Base-by-base conservation (phyloP, 2,329 filamentous ascomycete genomes). In the Lasiodiplodia theobromae region DNA sequence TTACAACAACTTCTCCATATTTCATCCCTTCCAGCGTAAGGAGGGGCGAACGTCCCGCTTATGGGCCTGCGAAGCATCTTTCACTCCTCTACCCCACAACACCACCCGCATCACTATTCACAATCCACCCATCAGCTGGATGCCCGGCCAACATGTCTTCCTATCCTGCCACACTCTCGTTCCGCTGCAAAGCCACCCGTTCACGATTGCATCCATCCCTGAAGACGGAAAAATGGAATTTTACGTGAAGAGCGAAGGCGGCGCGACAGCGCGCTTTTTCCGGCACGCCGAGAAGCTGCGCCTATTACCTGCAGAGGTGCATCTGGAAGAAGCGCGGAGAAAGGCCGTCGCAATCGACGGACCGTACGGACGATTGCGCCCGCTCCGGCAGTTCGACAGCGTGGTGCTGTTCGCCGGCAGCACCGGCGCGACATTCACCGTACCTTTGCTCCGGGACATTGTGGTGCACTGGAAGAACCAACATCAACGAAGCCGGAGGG, bases 121-220 rank as follows among this genome's bases (percentile, higher is more conserved):
- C 1, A 82, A 87, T 25, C 86, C 86, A 1, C 83, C 85, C 2
- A 82, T 90, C 63, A 78, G 74, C 21, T 91, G 89, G 89, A 82
- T 77, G 34, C 83, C 89, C 3, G 89, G 89, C 1, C 88, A 91
- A 70, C 88, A 91, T 74, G 82, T 87, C 0, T 89, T 89, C 71
- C 77, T 91, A 2, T 86, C 86, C 5, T 89, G 82, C 72, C 88
- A 86, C 72, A 82, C 81, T 0, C 74, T 89, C 47, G 82, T 83
- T 21, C 87, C 87, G 0, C 77, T 91, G 2, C 87, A 90, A 72
- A 86, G 85, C 28, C 89, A 91, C 71, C 89, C 89, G 0, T 91
- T 91, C 73, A 90, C 88, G 1, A 87, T 91, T 69, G 80, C 86
- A 2, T 87, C 86, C 0, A 81, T 89, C 14, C 85, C 86, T 0